Conservation (phyloP, 1,139 yeast genomes). For the Protomyces inundatus region DNA sequence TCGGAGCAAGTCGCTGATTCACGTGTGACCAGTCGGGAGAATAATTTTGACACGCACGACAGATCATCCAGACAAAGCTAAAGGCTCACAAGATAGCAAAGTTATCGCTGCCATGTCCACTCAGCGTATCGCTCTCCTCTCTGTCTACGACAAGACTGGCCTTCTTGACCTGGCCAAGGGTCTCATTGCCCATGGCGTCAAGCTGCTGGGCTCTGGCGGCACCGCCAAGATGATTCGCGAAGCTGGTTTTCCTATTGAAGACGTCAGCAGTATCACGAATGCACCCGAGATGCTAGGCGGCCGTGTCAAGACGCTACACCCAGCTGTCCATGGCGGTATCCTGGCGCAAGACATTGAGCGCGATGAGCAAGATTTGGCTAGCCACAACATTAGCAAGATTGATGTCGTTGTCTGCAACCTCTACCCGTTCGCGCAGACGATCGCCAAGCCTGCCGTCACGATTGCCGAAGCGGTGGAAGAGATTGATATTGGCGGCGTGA, state of each 20-base stretch:
- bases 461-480: constrained; percentile 97
- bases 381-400: constrained; percentile 88
- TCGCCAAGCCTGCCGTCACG: constrained; percentile 90
- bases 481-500: constrained; percentile 97
- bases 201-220: constrained; percentile 95
- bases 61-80: no score
- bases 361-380: constrained; percentile 80
- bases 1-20: no score
- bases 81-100: neutral
- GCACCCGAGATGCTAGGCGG: constrained; percentile 99
- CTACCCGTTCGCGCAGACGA: constrained; percentile 96
- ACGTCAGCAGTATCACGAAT: constrained; percentile 87
- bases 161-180: constrained; percentile 94
- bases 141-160: constrained; percentile 97
- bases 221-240: constrained; percentile 91
- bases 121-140: constrained; percentile 60
- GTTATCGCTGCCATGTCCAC: neutral
- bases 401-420: constrained; percentile 95
- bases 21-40: no score
- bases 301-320: constrained; percentile 95
- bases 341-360: constrained; percentile 86
- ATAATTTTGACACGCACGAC: no score
- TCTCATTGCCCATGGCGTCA: constrained; percentile 74
- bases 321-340: constrained; percentile 87
- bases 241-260: constrained; percentile 97